Evolutionary conservation across 2,329 filamentous ascomycete genomes (phyloP).

Genomic region (Venturia aucupariae): DNA sequence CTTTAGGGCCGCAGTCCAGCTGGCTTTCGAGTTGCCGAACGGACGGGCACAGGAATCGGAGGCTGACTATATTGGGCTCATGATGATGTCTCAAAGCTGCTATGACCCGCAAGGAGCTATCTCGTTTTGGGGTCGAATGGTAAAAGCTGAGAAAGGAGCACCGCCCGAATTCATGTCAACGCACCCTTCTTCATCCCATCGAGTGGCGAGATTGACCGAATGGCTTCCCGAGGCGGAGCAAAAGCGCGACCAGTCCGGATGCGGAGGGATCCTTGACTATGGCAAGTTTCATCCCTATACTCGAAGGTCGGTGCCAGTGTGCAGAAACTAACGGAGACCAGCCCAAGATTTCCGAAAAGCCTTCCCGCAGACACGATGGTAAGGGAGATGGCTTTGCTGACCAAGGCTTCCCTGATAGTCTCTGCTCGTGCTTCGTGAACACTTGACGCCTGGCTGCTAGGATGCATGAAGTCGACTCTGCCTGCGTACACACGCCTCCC

Average conservation of each 20-base stretch:
- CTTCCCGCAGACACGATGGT: conserved; percentile 7
- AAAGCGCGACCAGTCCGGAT: conserved; percentile 9
- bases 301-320: not conserved
- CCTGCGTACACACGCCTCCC: not conserved
- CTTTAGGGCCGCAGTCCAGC: conserved; percentile 42
- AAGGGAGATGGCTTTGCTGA: not conserved
- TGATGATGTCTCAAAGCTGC: conserved; percentile 77
- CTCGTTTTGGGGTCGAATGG: conserved; percentile 54
- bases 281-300: not conserved
- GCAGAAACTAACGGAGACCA: conserved; percentile 1
- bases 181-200: conserved; percentile 60
- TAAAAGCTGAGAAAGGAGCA: conserved; percentile 39
- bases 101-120: conserved; percentile 62
- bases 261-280: conserved; percentile 9
- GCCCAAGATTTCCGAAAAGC: conserved; percentile 8
- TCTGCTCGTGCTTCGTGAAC: not conserved
- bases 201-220: conserved; percentile 55
- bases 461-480: not conserved
- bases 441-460: not conserved
- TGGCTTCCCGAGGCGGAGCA: conserved; percentile 28
- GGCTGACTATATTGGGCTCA: conserved; percentile 68
- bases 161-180: conserved; percentile 66
- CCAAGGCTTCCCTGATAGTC: not conserved
- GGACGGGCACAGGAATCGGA: conserved; percentile 64
- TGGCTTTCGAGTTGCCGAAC: conserved; percentile 60